phyloP scores from a whole-genome alignment of 1,284 basidiomycete species.

The Acaromyces ingoldii region DNA sequence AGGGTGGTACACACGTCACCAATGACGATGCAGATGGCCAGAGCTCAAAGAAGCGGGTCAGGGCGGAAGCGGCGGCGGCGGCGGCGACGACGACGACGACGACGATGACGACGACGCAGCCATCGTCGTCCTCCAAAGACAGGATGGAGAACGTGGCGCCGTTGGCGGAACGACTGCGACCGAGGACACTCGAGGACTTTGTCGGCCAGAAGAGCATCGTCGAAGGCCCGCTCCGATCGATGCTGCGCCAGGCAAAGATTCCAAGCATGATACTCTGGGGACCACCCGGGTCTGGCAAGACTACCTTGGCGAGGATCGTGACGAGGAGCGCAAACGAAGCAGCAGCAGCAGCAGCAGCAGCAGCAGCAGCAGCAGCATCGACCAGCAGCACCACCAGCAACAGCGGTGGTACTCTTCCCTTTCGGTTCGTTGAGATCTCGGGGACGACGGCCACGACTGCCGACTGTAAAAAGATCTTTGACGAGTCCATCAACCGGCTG shows the following conservation, averaged over 20 bases:
- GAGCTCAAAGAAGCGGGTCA: not conserved
- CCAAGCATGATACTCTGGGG: slow-evolving; percentile 48
- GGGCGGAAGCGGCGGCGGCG: not conserved
- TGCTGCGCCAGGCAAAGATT: slow-evolving; percentile 33
- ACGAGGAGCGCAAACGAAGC: slow-evolving; percentile 63
- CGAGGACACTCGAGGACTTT: slow-evolving; percentile 37
- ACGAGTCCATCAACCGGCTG: slow-evolving; percentile 70
- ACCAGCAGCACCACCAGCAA: not conserved
- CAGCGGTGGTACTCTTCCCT: slow-evolving; percentile 12
- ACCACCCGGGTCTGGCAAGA: slow-evolving; percentile 61
- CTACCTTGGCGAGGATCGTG: slow-evolving; percentile 69
- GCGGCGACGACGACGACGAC: not conserved
- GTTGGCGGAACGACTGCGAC: slow-evolving; percentile 45
- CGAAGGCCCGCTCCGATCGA: slow-evolving; percentile 34
- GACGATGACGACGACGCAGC: not conserved
- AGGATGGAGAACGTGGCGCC: slow-evolving; percentile 24
- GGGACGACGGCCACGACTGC: slow-evolving; percentile 62
- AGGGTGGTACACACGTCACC: not conserved
- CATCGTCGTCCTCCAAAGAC: too few relatives aligned
- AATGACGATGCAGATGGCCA: not conserved
- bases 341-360: slow-evolving; percentile 69
- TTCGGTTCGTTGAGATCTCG: slow-evolving; percentile 47
- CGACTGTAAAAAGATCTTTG: slow-evolving; percentile 73
- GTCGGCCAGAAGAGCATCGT: slow-evolving; percentile 38
- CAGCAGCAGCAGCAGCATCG: too few relatives aligned